Evolutionary conservation across 2,329 filamentous ascomycete genomes (phyloP).

Genomic region (Penicillium carneum): DNA sequence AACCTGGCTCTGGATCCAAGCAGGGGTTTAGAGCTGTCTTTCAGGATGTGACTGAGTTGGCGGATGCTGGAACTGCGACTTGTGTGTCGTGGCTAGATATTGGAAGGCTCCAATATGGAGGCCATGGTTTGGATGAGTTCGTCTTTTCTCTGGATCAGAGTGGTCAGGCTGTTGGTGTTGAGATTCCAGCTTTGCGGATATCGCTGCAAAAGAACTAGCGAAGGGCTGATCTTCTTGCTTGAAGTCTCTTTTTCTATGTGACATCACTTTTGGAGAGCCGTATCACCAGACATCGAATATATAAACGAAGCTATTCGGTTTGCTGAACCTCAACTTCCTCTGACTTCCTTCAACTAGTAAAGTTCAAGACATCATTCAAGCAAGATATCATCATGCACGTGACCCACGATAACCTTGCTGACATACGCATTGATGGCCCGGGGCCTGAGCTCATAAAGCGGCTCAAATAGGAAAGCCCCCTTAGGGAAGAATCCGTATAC

Average conservation of each 20-base stretch:
- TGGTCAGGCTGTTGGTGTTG: neutral
- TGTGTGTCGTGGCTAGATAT: constrained; percentile 1
- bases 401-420: neutral
- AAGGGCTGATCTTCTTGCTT: neutral
- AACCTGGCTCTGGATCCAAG: neutral
- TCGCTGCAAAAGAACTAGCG: neutral
- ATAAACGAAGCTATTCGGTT: neutral
- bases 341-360: neutral
- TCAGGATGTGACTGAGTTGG: neutral
- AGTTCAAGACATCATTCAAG: no score
- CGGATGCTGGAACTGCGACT: neutral
- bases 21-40: neutral
- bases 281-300: no score
- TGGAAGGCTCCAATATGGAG: neutral
- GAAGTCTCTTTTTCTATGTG: neutral
- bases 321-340: neutral
- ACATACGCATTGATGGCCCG: no score
- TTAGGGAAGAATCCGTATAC: neutral
- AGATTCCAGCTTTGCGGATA: neutral
- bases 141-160: neutral
- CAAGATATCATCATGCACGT: neutral
- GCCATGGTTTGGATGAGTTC: constrained; percentile 1
- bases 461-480: neutral
- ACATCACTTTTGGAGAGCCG: neutral
- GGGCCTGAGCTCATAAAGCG: neutral